Conservation (phyloP, 805 yeast species). For the Komagataella kurtzmanii region DNA sequence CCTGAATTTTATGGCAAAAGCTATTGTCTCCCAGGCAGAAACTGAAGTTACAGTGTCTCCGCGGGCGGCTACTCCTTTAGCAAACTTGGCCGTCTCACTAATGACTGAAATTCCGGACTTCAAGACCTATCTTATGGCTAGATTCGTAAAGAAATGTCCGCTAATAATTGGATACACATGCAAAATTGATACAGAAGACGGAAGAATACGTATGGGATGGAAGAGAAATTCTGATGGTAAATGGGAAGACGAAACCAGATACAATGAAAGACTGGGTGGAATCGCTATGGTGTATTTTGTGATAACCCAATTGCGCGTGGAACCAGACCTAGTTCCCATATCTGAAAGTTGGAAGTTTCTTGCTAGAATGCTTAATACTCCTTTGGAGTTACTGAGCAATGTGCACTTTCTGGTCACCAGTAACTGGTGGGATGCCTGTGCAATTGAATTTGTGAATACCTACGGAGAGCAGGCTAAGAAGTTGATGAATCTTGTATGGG, state of each 20-base stretch:
- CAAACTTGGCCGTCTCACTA: constrained; percentile 43
- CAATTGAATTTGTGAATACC: constrained; percentile 32
- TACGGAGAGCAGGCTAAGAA: constrained; percentile 67
- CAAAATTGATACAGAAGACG: constrained; percentile 66
- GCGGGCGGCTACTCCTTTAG: constrained; percentile 69
- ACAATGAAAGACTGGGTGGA: constrained; percentile 81
- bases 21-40: constrained; percentile 83
- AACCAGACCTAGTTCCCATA: constrained; percentile 35
- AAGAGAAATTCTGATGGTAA: constrained; percentile 34
- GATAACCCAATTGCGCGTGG: constrained; percentile 36
- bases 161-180: constrained; percentile 73
- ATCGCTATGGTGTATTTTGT: constrained; percentile 72
- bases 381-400: constrained; percentile 35
- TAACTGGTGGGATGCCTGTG: constrained; percentile 89
- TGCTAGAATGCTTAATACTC: constrained; percentile 58
- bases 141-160: constrained; percentile 89
- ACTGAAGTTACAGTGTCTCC: constrained; percentile 78
- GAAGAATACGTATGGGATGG: constrained; percentile 83
- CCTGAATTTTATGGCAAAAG: constrained; percentile 73
- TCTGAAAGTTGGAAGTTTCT: constrained; percentile 53
- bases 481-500: constrained; percentile 31
- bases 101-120: constrained; percentile 35
- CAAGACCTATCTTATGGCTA: constrained; percentile 48
- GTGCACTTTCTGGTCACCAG: constrained; percentile 61
- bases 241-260: constrained; percentile 50